These are phyloP conservation scores for Solanum piurae DNA, from an alignment of 257 asterid species.

Conservation along the genomic window DNA sequence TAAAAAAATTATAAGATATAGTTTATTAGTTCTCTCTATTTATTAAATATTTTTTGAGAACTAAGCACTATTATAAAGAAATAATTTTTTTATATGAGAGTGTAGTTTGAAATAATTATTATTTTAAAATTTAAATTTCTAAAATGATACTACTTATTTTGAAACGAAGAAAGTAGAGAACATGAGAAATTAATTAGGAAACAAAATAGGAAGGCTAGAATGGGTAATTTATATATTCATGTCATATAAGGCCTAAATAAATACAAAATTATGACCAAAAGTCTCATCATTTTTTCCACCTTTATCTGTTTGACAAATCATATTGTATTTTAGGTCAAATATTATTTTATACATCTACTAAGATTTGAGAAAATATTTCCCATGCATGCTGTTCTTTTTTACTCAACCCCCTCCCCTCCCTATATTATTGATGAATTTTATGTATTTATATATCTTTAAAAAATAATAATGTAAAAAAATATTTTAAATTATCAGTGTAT, in stretches of 20 bases:
- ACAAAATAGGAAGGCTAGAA: background rate
- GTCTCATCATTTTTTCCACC: background rate
- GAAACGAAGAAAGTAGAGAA: background rate
- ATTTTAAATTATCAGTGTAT: too few species aligned
- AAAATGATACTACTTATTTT: too few species aligned
- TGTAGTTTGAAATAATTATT: too few species aligned
- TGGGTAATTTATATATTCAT: background rate
- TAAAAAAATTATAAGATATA: too few species aligned
- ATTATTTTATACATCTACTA: background rate
- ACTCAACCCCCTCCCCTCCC: background rate
- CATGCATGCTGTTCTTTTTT: background rate
- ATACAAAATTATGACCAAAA: background rate
- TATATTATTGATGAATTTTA: too few species aligned
- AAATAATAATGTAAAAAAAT: too few species aligned
- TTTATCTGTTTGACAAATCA: background rate
- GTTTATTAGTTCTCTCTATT: too few species aligned
- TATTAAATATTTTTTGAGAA: too few species aligned
- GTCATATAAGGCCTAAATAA: background rate
- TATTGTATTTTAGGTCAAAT: background rate
- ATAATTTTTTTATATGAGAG: too few species aligned
- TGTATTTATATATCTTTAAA: too few species aligned
- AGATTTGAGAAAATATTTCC: background rate
- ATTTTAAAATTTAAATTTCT: too few species aligned
- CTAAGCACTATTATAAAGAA: too few species aligned
- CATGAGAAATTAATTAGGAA: background rate